A percentile compares a stretch with the other conserved stretches of the same genome.
Evolutionary conservation across 2,329 filamentous ascomycete species (phyloP).

Genomic region (Alternaria sp.): DNA sequence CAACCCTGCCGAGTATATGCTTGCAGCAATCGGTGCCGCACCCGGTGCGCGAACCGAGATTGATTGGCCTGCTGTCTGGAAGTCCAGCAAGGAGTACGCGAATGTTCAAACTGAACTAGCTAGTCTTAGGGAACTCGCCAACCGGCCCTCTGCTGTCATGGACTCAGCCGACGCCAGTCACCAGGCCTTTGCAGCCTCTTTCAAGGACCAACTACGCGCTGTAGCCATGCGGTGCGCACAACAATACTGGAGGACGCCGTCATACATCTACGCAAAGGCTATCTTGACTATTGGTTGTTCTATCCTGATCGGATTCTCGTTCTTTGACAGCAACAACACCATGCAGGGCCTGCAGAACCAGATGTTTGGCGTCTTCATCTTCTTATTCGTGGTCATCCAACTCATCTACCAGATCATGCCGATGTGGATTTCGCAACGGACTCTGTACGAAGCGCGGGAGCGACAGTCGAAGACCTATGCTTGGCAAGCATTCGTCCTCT

Average conservation of each 20-base stretch:
- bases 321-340: conserved; percentile 49
- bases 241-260: conserved; percentile 57
- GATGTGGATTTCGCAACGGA: conserved; percentile 63
- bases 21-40: conserved; percentile 63
- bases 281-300: conserved; percentile 39
- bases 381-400: conserved; percentile 52
- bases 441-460: conserved; percentile 67
- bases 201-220: conserved; percentile 42
- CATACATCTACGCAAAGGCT: conserved; percentile 53
- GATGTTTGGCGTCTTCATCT: conserved; percentile 62
- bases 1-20: conserved; percentile 57
- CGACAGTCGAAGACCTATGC: conserved; percentile 74
- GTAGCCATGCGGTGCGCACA: conserved; percentile 55
- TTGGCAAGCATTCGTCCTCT: conserved; percentile 75
- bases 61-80: conserved; percentile 60
- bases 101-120: conserved; percentile 50
- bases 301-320: conserved; percentile 52
- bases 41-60: conserved; percentile 59
- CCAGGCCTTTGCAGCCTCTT: conserved; percentile 55
- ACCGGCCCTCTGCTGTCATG: conserved; percentile 36
- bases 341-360: conserved; percentile 56
- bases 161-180: conserved; percentile 56
- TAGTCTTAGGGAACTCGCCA: conserved; percentile 48
- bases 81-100: conserved; percentile 28
- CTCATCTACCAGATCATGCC: conserved; percentile 61